phyloP scores from a whole-genome alignment of 768 basidiomycete species.

The Termitomyces sp. region DNA sequence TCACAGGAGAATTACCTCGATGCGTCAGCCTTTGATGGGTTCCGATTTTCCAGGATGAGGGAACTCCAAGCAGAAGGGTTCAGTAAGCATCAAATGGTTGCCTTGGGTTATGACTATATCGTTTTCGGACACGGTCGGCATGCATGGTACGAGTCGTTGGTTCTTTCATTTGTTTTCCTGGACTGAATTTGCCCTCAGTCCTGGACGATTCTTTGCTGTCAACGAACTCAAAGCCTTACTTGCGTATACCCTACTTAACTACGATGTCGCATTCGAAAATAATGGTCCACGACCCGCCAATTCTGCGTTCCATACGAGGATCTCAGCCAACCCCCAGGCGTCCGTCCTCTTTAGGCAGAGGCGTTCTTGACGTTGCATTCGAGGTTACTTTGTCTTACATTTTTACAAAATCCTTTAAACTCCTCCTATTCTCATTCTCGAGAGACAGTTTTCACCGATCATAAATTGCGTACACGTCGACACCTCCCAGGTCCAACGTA shows the following conservation, averaged over 20 bases:
- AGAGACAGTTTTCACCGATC: neutral
- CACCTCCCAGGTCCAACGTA: neutral
- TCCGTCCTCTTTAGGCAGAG: slow-evolving; percentile 29
- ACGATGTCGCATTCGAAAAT: slow-evolving; percentile 24
- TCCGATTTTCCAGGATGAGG: slow-evolving; percentile 28
- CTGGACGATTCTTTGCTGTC: slow-evolving; percentile 37
- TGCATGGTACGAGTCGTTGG: neutral
- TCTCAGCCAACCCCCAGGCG: slow-evolving; percentile 24
- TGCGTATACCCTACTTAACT: slow-evolving; percentile 27
- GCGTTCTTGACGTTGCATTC: neutral
- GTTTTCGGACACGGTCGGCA: slow-evolving; percentile 5
- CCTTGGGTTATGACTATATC: neutral
- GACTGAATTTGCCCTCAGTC: slow-evolving; percentile 10
- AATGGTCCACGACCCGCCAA: neutral
- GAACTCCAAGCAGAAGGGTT: slow-evolving; percentile 14
- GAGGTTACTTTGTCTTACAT: neutral
- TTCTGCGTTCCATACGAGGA: neutral
- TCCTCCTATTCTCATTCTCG: neutral
- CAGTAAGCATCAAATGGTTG: neutral
- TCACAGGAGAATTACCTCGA: slow-evolving; percentile 10
- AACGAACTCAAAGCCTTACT: slow-evolving; percentile 32
- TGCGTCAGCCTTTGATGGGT: slow-evolving; percentile 29
- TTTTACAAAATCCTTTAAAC: neutral
- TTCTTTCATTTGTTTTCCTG: neutral
- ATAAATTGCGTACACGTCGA: neutral